Percentiles rank a stretch among this genome's conserved stretches.
Evolutionary conservation across 148 eudicot genomes (phyloP).

Genomic region (Agrostemma githago): DNA sequence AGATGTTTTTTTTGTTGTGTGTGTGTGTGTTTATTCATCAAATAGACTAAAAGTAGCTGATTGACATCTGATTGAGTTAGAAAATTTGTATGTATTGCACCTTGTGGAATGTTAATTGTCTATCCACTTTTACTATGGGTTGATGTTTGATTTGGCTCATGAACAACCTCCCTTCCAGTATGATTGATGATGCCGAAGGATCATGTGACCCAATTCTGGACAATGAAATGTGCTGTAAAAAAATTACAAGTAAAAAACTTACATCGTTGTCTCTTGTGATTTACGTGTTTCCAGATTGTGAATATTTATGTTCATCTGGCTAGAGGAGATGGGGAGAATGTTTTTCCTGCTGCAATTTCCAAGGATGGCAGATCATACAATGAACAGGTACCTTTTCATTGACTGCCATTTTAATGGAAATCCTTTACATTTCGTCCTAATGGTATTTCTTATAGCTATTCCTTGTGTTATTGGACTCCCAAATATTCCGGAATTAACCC

Average conservation of each 20-base stretch:
- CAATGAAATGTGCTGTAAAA: neutral
- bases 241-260: neutral
- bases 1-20: neutral
- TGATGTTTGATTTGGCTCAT: too few relatives aligned
- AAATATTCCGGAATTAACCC: neutral
- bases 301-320: constrained; percentile 87
- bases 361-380: constrained; percentile 95
- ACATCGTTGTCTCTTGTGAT: neutral
- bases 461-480: neutral
- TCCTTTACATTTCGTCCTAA: neutral
- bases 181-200: too few relatives aligned
- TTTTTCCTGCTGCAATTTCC: constrained; percentile 81
- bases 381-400: constrained; percentile 56
- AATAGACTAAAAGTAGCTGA: neutral
- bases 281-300: constrained; percentile 55
- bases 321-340: constrained; percentile 72
- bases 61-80: neutral
- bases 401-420: neutral
- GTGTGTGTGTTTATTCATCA: neutral
- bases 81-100: neutral
- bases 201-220: too few relatives aligned
- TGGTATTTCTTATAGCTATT: neutral
- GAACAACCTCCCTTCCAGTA: too few relatives aligned
- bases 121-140: neutral
- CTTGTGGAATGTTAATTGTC: neutral